Evolutionary conservation across 345 rosid genomes (phyloP).

Genomic region (Carallia pectinifolia): DNA sequence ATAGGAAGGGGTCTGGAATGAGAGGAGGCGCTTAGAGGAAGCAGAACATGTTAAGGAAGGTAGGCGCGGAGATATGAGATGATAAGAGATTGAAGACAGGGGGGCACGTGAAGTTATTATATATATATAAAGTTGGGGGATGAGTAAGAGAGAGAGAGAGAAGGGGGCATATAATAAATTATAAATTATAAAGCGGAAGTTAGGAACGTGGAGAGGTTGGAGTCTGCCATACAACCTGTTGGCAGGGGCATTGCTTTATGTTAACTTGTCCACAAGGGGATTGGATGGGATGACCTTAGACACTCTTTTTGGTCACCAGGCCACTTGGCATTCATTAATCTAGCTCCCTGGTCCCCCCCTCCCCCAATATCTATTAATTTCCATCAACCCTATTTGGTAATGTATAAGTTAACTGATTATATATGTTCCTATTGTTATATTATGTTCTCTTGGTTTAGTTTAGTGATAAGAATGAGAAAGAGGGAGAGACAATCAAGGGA

Average conservation of each 20-base stretch:
- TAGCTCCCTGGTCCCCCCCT: too few species aligned
- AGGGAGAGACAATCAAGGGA: conserved; percentile 17
- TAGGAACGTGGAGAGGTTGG: conserved; percentile 45
- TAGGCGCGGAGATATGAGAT: background rate
- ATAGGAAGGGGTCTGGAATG: background rate
- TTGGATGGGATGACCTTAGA: conserved; percentile 7
- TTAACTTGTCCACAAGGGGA: conserved; percentile 32
- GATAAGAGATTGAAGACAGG: background rate
- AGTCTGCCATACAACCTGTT: conserved; percentile 41
- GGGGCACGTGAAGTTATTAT: too few species aligned
- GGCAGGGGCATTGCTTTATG: conserved; percentile 37
- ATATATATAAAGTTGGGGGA: background rate
- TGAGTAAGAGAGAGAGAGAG: background rate
- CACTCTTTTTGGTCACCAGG: conserved; percentile 10
- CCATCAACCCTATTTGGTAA: too few species aligned
- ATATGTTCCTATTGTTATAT: too few species aligned
- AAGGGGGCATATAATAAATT: conserved; percentile 16
- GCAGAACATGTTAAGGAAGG: background rate
- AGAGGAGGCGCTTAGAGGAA: background rate
- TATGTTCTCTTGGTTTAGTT: too few species aligned
- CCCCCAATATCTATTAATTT: too few species aligned
- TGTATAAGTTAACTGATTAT: too few species aligned
- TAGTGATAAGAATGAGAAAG: background rate
- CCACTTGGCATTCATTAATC: conserved; percentile 26
- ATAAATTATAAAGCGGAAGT: background rate